phyloP scores from a whole-genome alignment of 148 eudicot species.

The Nepenthes mirabilis region DNA sequence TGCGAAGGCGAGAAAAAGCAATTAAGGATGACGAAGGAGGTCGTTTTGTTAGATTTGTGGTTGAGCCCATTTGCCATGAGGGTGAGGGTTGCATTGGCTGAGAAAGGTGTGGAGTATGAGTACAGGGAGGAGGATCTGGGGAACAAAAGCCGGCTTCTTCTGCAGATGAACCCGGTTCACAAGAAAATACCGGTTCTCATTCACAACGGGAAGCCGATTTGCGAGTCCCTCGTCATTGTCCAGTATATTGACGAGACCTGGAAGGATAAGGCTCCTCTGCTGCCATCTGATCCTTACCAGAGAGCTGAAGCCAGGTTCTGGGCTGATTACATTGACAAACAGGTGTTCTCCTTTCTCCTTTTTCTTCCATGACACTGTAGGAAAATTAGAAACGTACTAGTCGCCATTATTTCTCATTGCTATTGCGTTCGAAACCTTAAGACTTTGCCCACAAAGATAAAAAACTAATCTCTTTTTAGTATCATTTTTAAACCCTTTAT shows the following conservation, averaged over 20 bases:
- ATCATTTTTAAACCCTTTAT: too few species aligned
- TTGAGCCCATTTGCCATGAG: constrained; percentile 29
- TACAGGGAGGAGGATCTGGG: constrained; percentile 21
- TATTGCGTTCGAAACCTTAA: too few species aligned
- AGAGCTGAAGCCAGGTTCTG: constrained; percentile 46
- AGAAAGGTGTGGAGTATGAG: constrained; percentile 30
- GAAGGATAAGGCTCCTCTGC: constrained; percentile 16
- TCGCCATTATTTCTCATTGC: too few species aligned
- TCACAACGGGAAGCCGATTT: constrained; percentile 43
- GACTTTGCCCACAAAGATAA: too few species aligned
- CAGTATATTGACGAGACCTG: constrained; percentile 58
- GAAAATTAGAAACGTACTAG: too few species aligned
- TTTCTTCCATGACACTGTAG: too few species aligned
- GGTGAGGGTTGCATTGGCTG: constrained; percentile 27
- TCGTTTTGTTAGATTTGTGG: constrained; percentile 27
- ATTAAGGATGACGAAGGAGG: not conserved
- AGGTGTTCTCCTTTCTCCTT: constrained; percentile 7
- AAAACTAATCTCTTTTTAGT: too few species aligned
- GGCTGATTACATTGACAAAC: constrained; percentile 48
- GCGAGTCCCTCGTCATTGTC: constrained; percentile 31
- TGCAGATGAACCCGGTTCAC: constrained; percentile 37
- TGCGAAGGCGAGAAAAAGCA: too few species aligned
- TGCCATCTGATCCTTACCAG: constrained; percentile 36
- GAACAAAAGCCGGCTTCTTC: constrained; percentile 19
- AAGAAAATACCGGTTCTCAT: constrained; percentile 43